phyloP scores from a whole-genome alignment of 78 protist genomes.

The Dictyostelium brefeldianum region DNA sequence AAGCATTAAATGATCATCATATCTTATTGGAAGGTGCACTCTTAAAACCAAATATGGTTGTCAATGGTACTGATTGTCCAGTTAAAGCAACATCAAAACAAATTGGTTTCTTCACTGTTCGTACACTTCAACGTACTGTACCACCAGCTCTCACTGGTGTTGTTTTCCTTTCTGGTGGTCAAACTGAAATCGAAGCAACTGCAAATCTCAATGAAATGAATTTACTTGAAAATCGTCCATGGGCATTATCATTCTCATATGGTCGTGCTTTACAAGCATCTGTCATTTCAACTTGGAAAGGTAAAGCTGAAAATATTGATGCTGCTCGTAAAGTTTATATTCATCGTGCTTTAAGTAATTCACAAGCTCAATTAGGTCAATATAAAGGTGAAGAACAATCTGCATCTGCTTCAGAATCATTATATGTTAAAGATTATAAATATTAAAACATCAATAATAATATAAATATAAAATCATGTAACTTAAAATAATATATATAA shows the following conservation, averaged over 20 bases:
- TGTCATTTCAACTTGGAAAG: conserved; percentile 50
- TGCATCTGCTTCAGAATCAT: conserved; percentile 33
- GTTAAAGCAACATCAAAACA: conserved; percentile 76
- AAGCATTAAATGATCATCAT: conserved; percentile 84
- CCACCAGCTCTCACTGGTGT: conserved; percentile 97
- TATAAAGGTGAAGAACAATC: conserved; percentile 59
- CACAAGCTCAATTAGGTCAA: conserved; percentile 62
- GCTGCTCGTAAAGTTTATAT: conserved; percentile 74
- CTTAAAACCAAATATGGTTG: conserved; percentile 97
- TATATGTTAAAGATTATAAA: conserved; percentile 68
- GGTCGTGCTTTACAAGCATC: conserved; percentile 95
- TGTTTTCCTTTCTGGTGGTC: conserved; percentile 97
- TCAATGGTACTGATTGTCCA: conserved; percentile 74
- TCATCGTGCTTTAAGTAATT: conserved; percentile 73
- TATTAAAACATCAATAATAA: conserved; percentile 35
- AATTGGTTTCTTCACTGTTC: conserved; percentile 90
- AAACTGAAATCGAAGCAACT: conserved; percentile 95
- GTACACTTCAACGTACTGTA: conserved; percentile 93
- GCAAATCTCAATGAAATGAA: conserved; percentile 94
- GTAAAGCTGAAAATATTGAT: conserved; percentile 39
- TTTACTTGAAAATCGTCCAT: conserved; percentile 85
- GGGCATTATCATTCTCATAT: conserved; percentile 94
- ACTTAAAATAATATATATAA: neutral
- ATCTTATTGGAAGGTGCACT: conserved; percentile 90
- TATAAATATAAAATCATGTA: neutral